Evolutionary conservation across 257 asterid genomes (phyloP).

Genomic region (Salvia rosmarinus): DNA sequence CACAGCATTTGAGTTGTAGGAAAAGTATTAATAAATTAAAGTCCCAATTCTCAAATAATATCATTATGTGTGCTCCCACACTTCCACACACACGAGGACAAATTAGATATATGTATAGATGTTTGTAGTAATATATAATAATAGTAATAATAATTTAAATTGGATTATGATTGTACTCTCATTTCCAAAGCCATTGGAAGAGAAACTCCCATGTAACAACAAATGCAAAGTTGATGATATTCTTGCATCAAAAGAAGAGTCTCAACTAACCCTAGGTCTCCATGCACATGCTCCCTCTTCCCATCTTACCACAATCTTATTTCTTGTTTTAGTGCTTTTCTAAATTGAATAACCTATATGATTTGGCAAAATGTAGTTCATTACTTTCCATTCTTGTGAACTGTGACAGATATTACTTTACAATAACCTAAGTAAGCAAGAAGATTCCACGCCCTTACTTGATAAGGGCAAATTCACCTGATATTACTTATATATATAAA

Average conservation of each 20-base stretch:
- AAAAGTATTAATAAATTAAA: not conserved
- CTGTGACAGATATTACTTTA: constrained; percentile 16
- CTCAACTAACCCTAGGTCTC: constrained; percentile 36
- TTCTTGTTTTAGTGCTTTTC: not conserved
- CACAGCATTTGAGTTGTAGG: not conserved
- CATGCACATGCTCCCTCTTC: constrained; percentile 59
- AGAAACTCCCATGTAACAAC: constrained; percentile 40
- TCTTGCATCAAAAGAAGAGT: constrained; percentile 63
- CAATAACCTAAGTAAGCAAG: constrained; percentile 2
- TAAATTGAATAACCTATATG: not conserved
- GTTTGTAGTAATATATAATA: not conserved
- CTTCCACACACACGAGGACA: constrained; percentile 25
- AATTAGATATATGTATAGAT: not conserved
- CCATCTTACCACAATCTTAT: constrained; percentile 4
- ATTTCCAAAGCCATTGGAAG: constrained; percentile 59
- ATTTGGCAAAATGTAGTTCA: constrained; percentile 27
- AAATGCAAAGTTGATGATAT: constrained; percentile 52
- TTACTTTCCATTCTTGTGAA: constrained; percentile 24
- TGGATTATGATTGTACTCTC: constrained; percentile 44
- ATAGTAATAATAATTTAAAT: not conserved
- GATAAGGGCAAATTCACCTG: not conserved
- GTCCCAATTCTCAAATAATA: not conserved
- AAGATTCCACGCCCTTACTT: constrained; percentile 26
- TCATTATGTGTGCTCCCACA: not conserved
- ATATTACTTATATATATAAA: not conserved